phyloP scores from a whole-genome alignment of 768 basidiomycete species.

The Leccinum boreale region DNA sequence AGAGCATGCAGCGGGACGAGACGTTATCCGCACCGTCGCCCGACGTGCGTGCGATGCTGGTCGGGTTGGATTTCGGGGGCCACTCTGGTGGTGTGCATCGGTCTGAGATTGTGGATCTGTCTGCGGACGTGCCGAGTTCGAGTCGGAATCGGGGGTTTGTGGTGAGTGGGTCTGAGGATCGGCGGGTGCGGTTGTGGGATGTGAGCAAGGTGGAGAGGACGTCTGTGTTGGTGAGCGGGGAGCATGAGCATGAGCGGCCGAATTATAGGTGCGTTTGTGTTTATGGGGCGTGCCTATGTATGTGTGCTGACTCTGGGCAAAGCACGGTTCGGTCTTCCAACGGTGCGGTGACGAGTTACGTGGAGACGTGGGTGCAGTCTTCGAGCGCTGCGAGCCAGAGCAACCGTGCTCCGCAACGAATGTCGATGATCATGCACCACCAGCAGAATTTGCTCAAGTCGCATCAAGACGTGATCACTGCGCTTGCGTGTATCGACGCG shows the following conservation, averaged over 20 bases:
- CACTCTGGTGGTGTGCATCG: conserved; percentile 48
- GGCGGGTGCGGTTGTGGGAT: conserved; percentile 87
- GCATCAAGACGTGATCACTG: conserved; percentile 89
- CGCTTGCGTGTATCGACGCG: conserved; percentile 82
- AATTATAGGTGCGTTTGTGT: conserved; percentile 58
- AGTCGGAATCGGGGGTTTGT: conserved; percentile 66
- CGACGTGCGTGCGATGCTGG: conserved; percentile 67
- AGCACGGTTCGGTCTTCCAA: conserved; percentile 35
- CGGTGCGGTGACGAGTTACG: conserved; percentile 48
- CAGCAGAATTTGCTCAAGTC: conserved; percentile 82
- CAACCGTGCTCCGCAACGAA: conserved; percentile 71
- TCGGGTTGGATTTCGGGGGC: conserved; percentile 77
- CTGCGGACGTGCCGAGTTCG: conserved; percentile 36
- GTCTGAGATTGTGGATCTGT: conserved; percentile 47
- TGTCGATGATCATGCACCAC: conserved; percentile 73
- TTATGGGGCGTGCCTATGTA: neutral
- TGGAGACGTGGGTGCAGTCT: conserved; percentile 60
- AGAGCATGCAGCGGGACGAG: conserved; percentile 33
- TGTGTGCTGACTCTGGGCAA: conserved; percentile 1
- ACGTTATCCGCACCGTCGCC: conserved; percentile 48
- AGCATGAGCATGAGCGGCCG: conserved; percentile 72
- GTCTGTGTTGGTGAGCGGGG: conserved; percentile 73
- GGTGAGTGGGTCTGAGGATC: conserved; percentile 88
- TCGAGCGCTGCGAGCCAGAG: conserved; percentile 44
- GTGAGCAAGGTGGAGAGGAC: conserved; percentile 69